phyloP scores from a whole-genome alignment of 805 yeast species.

The Naumovozyma baii region DNA sequence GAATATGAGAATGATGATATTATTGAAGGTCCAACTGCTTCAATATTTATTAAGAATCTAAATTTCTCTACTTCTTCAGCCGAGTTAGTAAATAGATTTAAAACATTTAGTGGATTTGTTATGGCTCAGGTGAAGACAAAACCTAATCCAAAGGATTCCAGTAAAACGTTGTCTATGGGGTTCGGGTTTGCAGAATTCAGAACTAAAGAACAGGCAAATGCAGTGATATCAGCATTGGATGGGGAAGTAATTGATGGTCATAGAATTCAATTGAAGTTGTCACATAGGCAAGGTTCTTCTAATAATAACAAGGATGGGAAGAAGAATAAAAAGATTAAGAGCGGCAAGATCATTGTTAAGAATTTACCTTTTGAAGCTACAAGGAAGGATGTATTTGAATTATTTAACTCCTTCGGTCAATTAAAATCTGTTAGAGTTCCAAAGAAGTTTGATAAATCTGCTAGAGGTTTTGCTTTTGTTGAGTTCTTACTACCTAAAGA shows the following conservation, averaged over 20 bases:
- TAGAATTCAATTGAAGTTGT: constrained; percentile 76
- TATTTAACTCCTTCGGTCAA: constrained; percentile 91
- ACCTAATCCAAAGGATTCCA: constrained; percentile 69
- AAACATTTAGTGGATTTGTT: constrained; percentile 66
- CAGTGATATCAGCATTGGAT: constrained; percentile 65
- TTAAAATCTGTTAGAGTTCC: constrained; percentile 92
- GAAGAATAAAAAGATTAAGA: constrained; percentile 33
- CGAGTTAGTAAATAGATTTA: constrained; percentile 52
- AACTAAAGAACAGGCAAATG: constrained; percentile 65
- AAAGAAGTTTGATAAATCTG: constrained; percentile 85
- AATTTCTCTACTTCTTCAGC: constrained; percentile 67
- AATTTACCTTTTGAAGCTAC: constrained; percentile 95
- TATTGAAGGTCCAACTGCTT: constrained; percentile 66
- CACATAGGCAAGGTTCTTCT: constrained; percentile 57
- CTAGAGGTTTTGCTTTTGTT: constrained; percentile 96
- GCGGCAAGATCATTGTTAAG: constrained; percentile 85
- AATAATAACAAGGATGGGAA: constrained; percentile 19
- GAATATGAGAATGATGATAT: constrained; percentile 29
- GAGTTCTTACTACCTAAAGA: constrained; percentile 81
- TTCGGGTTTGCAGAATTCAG: constrained; percentile 92
- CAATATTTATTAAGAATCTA: constrained; percentile 85
- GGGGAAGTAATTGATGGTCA: constrained; percentile 82
- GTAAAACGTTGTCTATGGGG: constrained; percentile 81
- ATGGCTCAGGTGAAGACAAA: constrained; percentile 77
- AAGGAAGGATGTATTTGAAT: constrained; percentile 82